Percentiles rank a stretch among this genome's conserved stretches.
These are phyloP conservation scores for Aureobasidium uvarum DNA, from an alignment of 2,329 filamentous ascomycete species.

Conservation along the genomic window DNA sequence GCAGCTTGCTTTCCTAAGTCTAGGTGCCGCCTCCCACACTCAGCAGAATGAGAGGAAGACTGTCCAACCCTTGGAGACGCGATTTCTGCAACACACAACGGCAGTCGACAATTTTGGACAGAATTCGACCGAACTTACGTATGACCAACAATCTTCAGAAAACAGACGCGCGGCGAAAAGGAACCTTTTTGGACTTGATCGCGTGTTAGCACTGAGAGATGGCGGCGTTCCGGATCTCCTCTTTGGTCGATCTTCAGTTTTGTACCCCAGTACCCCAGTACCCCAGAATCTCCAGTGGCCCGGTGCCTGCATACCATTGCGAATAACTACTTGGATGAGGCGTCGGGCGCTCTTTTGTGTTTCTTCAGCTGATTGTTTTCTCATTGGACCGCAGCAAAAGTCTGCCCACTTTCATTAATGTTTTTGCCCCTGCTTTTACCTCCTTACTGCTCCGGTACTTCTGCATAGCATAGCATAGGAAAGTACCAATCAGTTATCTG, in stretches of 20 bases:
- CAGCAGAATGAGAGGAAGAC: background rate
- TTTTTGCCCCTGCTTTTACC: background rate
- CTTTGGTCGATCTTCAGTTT: constrained; percentile 15
- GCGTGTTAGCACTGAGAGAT: background rate
- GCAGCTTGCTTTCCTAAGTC: background rate
- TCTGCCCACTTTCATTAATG: constrained; percentile 1
- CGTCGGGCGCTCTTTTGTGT: background rate
- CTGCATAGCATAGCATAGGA: background rate
- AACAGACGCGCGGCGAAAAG: constrained; percentile 1
- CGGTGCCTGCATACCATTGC: background rate
- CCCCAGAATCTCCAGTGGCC: constrained; percentile 17
- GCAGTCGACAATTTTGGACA: background rate
- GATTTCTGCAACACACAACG: background rate
- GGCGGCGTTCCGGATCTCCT: constrained; percentile 16
- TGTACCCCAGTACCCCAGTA: constrained; percentile 19
- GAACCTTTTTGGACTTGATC: background rate
- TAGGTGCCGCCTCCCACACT: background rate
- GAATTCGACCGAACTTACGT: background rate
- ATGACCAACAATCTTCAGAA: background rate
- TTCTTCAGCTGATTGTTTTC: background rate
- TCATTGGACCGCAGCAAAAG: constrained; percentile 11
- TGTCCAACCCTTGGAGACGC: background rate
- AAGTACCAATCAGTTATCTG: background rate
- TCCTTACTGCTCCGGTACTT: background rate
- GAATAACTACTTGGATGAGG: background rate